These are phyloP conservation scores for Saccharomyces kudriavzevii DNA, from an alignment of 805 yeast genomes.

Conservation along the genomic window DNA sequence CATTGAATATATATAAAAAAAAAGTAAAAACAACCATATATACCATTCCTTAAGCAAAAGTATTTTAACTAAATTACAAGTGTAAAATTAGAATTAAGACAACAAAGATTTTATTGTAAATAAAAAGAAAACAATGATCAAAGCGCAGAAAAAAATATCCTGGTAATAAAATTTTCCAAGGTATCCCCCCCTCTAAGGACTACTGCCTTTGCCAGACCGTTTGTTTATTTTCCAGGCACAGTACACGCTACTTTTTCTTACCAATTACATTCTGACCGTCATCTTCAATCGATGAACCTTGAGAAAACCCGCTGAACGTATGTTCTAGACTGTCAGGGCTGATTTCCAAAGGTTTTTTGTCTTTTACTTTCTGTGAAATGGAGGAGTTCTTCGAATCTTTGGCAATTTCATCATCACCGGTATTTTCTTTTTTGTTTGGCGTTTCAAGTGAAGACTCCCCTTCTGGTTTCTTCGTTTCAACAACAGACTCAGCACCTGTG, in stretches of 20 bases:
- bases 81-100: background rate
- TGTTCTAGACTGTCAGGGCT: slow-evolving; percentile 5
- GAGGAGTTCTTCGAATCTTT: background rate
- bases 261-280: background rate
- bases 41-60: background rate
- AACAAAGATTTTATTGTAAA: background rate
- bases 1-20: background rate
- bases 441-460: background rate
- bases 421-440: background rate
- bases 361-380: background rate
- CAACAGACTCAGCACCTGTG: background rate
- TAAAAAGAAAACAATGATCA: background rate
- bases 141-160: background rate
- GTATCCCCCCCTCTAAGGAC: background rate
- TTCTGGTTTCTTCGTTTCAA: background rate
- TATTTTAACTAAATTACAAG: background rate
- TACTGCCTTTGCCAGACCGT: background rate
- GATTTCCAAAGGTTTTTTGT: background rate
- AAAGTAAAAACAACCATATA: background rate
- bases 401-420: background rate
- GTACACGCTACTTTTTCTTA: background rate
- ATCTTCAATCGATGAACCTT: slow-evolving; percentile 7
- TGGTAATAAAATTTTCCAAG: background rate
- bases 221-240: background rate
- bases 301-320: slow-evolving; percentile 14